Evolutionary conservation across 2,329 filamentous ascomycete genomes (phyloP), one percentile per base, ranked within the genome.

Genomic region (Xylaria sp.): DNA sequence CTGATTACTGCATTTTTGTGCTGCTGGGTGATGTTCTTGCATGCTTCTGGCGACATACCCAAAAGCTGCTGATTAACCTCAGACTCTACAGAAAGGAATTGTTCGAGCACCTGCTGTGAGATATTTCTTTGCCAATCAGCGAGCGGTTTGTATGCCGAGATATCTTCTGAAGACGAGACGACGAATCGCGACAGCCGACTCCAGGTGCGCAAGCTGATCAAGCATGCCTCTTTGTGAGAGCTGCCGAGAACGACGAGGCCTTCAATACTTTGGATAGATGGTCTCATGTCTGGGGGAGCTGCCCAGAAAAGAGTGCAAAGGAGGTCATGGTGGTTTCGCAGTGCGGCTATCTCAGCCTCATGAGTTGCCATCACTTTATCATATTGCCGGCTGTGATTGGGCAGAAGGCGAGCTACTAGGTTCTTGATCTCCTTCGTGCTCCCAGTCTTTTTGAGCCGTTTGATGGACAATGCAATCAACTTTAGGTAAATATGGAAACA

Each of bases 401-500:
- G 90, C 64, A 90, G 82, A 1, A 88, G 85, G 32, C 90, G 85
- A 14, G 87, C 82, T 7, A 91, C 82, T 19, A 92, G 74, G 69
- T 91, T 91, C 21, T 83, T 82, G 64, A 90, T 84, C 55, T 89
- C 86, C 48, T 89, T 91, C 11, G 78, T 75, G 11, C 85, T 81
- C 2, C 81, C 83, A n/a, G 79, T 77, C 4, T 81, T 78, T 36
- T 79, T 80, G 47, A 91, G 79, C 53, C 83, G 83, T 54, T 82
- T 81, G 51, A 91, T 87, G 42, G 85, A 84, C 57, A 90, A 73
- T 1, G 85, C 89, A 42, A 91, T 77, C 17, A 90, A 82, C 75
- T 92, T 92, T 59, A 92, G 81, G 61, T 91, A 89, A 24, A 91
- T 85, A 74, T 91, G 89, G 72, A 92, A 92, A 73, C 88, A 91